Base-by-base conservation (phyloP, 345 rosid species). In the Luvunga scandens region DNA sequence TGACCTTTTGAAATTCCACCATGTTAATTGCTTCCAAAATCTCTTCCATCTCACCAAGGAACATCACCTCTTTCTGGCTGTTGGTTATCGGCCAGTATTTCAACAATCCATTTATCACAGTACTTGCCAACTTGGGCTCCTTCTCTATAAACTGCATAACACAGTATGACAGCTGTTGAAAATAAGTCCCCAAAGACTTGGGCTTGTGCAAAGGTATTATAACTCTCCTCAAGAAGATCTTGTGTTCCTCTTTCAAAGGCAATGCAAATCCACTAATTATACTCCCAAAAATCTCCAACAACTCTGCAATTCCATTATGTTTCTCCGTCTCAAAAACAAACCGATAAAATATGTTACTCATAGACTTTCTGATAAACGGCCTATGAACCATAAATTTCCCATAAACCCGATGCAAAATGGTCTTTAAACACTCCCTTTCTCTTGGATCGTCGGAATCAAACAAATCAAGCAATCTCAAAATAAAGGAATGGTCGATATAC, bases 311-410 rank as follows among this genome's bases (percentile, higher is more conserved):
- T 62, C 98, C 97, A 75, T 90, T 90, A 77, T 92, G 95, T 81
- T 84, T 92, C 91, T 94, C 97, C 0, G 87, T 90, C 89, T 94
- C 95, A 70, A 87, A 91, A 73, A 92, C 90, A 71, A 94, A 92
- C 81, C 92, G 75, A 76, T 90, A 89, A 83, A 92, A 87, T 72
- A 94, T 90, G 81, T 91, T 88, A 83, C 94, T 88, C 55, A 94
- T 87, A 2, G 92, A 85, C 88, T 90, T 94, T 39, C 98, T 87
- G 28, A 94, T 83, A 78, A 94, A 92, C 0, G 95, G 98, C 75
- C 98, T 89, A 59, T 94, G 97, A 73, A 92, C 98, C 98, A 91
- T 94, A 81, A 94, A 94, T 64, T 92, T 94, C 55, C 98, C 95
- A 72, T 92, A 92, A 13, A 88, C 86, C 66, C 94, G 85, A 48